Conservation (phyloP, 371 early-diverging fungal species). For the Lichtheimia hyalospora region DNA sequence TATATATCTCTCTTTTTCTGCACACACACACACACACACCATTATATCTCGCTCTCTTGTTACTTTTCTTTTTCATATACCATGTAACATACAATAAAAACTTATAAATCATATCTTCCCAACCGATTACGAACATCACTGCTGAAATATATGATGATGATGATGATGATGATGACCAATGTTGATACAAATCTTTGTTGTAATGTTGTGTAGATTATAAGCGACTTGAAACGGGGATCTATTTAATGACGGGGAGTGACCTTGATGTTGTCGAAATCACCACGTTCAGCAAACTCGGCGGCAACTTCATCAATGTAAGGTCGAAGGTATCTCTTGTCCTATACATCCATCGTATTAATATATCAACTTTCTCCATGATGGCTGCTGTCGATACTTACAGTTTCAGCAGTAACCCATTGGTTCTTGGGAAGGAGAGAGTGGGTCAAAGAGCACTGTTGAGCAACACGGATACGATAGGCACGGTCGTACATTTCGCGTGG, state of each 20-base stretch:
- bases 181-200: no score
- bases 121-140: no score
- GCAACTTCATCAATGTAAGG: slow-evolving; percentile 86
- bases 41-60: no score
- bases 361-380: slow-evolving; percentile 45
- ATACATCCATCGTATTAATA: background rate
- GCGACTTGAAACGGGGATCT: no score
- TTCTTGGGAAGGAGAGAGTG: slow-evolving; percentile 73
- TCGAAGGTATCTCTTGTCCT: slow-evolving; percentile 74
- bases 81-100: no score
- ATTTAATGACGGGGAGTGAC: slow-evolving; percentile 35
- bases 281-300: slow-evolving; percentile 80
- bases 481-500: slow-evolving; percentile 73
- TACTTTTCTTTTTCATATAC: no score
- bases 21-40: no score
- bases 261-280: slow-evolving; percentile 71
- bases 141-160: no score
- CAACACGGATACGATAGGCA: slow-evolving; percentile 82
- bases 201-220: no score
- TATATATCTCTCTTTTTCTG: no score
- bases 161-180: no score
- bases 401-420: slow-evolving; percentile 77
- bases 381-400: slow-evolving; percentile 43
- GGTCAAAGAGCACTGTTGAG: slow-evolving; percentile 74
- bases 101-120: no score